Percentiles rank a stretch among this genome's conserved stretches.
phyloP scores from a whole-genome alignment of 2,329 filamentous ascomycete species.

The Chaetomiaceae sp. region DNA sequence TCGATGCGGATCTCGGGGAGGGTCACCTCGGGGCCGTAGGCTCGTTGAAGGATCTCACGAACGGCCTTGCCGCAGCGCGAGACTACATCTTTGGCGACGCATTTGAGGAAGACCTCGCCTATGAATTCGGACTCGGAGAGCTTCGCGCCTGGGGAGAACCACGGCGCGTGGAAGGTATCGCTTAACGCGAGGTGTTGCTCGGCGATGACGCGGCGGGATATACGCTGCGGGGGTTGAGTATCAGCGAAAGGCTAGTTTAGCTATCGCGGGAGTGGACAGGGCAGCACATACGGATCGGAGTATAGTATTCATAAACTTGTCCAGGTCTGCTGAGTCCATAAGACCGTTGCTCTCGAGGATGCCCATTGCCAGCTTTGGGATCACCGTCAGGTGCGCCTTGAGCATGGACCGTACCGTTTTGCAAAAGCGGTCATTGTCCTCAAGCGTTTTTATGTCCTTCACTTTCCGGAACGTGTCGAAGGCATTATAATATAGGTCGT shows the following conservation, averaged over 20 bases:
- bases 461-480: conserved; percentile 87
- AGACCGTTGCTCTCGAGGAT: conserved; percentile 84
- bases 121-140: conserved; percentile 77
- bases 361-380: conserved; percentile 90
- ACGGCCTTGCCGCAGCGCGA: conserved; percentile 75
- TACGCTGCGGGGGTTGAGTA: conserved; percentile 56
- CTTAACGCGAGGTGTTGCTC: conserved; percentile 95
- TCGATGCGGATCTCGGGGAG: conserved; percentile 79
- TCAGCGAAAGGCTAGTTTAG: background rate
- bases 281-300: conserved; percentile 68
- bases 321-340: conserved; percentile 75
- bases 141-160: conserved; percentile 79
- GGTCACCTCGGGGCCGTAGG: conserved; percentile 65
- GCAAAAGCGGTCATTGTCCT: conserved; percentile 88
- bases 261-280: background rate
- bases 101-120: conserved; percentile 91
- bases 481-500: conserved; percentile 94
- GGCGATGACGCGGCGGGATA: conserved; percentile 92
- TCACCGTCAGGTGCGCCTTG: conserved; percentile 84
- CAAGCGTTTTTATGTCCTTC: conserved; percentile 74
- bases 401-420: conserved; percentile 73
- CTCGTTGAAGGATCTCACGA: conserved; percentile 66
- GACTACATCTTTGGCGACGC: conserved; percentile 85
- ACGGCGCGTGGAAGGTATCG: conserved; percentile 86
- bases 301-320: conserved; percentile 93